phyloP scores from a whole-genome alignment of 2,329 filamentous ascomycete species.

The Chaetoscypha palmicola region DNA sequence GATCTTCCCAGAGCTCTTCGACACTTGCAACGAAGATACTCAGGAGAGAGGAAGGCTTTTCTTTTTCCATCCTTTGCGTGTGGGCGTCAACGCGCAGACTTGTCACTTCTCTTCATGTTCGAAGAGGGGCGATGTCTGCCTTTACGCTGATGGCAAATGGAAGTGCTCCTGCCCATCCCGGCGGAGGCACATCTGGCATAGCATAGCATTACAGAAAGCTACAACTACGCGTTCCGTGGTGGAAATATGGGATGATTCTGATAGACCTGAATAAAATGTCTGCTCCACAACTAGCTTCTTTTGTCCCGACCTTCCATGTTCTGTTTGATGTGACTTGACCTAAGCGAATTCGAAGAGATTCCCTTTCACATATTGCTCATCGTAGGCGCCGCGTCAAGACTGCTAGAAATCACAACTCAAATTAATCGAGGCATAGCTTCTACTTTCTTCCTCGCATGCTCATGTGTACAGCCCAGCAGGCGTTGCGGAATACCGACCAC shows the following conservation, averaged over 20 bases:
- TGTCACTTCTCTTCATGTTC: constrained; percentile 13
- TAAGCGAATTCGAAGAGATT: no score
- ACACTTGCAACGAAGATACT: constrained; percentile 14
- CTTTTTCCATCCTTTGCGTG: constrained; percentile 25
- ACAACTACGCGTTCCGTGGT: constrained; percentile 13
- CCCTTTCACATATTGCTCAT: no score
- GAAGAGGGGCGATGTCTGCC: constrained; percentile 22
- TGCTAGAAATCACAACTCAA: no score
- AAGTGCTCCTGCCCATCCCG: constrained; percentile 33
- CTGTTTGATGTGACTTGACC: neutral
- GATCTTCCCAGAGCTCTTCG: constrained; percentile 22
- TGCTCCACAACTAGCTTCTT: neutral
- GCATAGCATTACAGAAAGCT: constrained; percentile 10
- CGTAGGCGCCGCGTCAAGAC: no score
- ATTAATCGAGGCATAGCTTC: no score
- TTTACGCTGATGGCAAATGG: constrained; percentile 31
- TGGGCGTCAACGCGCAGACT: constrained; percentile 22
- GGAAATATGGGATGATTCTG: constrained; percentile 8
- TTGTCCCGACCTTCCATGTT: neutral
- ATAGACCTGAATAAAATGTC: neutral
- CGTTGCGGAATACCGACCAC: no score
- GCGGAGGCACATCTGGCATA: constrained; percentile 21
- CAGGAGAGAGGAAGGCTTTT: constrained; percentile 16
- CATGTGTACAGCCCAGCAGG: no score
- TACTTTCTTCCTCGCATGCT: no score